Evolutionary conservation across 495 filamentous ascomycete species (phyloP), one percentile per base, ranked within the genome.

Genomic region (Hypomontagnella monticulosa): DNA sequence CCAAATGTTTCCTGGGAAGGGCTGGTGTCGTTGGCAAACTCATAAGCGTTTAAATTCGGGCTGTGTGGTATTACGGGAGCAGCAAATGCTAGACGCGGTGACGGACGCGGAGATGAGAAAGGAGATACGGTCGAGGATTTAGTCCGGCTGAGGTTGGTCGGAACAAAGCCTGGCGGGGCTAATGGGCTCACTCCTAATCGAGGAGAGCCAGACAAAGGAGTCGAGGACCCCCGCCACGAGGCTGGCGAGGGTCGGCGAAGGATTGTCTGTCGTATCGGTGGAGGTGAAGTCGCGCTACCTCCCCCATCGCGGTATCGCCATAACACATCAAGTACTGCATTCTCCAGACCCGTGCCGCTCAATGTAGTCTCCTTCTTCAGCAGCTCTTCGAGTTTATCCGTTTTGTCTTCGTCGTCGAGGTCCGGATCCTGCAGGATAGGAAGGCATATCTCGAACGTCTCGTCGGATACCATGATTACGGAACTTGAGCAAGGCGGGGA

Each of bases 11-110:
- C 93, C 27, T 89, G 88, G 8, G 89, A 83, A 15, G 91, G 89
- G 20, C 85, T 89, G 34, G 91, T 82, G 60, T 86, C 84, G 75
- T 69, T 91, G 78, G 78, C 87, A 73, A 97, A 96, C 73, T 96
- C 92, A 76, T 98, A 98, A 12, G 95, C 93, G 73, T 93, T 96
- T 49, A 98, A 72, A 70, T 84, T 97, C 27, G 96, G 96, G 51
- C 93, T 97, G 71, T 98, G 93, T 4, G 96, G 95, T 59, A 99
- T 96, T n/a, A 82, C 83, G 10, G 96, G 96, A 41, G 88, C 91
- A 1, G 93, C 91, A 70, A 97, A 90, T 23, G 93, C 92, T 37
- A 97, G 88, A 55, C 96, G 87, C 32, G 96, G 96, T 8, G 96
- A 98, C 11, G 96, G 93, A 42, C 93, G 88, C 27, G 96, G 96